phyloP scores from a whole-genome alignment of 2,329 filamentous ascomycete genomes.

The Pseudocercospora fijiensis region DNA sequence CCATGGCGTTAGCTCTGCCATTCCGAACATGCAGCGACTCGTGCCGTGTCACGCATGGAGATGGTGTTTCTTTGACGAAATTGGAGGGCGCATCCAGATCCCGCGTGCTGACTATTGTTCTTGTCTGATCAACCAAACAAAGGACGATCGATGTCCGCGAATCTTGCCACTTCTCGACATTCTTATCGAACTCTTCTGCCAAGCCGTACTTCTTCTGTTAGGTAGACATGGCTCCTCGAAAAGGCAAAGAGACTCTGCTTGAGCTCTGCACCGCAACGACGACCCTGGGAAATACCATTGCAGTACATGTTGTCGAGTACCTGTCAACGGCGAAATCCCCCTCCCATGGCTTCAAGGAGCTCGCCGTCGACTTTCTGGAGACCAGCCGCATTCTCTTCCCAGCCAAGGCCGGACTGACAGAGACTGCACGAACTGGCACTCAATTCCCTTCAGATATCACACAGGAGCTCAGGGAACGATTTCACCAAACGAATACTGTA shows the following conservation, averaged over 20 bases:
- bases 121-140: background rate
- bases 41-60: background rate
- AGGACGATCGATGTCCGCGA: constrained; percentile 6
- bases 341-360: constrained; percentile 56
- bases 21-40: constrained; percentile 2
- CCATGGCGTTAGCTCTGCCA: constrained; percentile 5
- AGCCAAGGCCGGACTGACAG: constrained; percentile 63
- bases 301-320: constrained; percentile 65
- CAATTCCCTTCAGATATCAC: constrained; percentile 61
- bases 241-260: constrained; percentile 43
- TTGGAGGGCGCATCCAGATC: constrained; percentile 3
- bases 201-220: background rate
- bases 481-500: constrained; percentile 60
- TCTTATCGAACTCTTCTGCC: constrained; percentile 2
- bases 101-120: background rate
- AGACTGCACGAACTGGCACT: constrained; percentile 51
- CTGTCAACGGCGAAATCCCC: constrained; percentile 57
- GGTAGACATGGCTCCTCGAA: constrained; percentile 26
- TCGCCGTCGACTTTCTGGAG: constrained; percentile 67
- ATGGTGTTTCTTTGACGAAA: background rate
- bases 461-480: constrained; percentile 63
- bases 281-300: constrained; percentile 61
- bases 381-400: constrained; percentile 65
- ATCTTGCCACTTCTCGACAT: background rate
- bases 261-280: constrained; percentile 61